Conservation (phyloP, 2,329 filamentous ascomycete species). For the Colletotrichum sp. region DNA sequence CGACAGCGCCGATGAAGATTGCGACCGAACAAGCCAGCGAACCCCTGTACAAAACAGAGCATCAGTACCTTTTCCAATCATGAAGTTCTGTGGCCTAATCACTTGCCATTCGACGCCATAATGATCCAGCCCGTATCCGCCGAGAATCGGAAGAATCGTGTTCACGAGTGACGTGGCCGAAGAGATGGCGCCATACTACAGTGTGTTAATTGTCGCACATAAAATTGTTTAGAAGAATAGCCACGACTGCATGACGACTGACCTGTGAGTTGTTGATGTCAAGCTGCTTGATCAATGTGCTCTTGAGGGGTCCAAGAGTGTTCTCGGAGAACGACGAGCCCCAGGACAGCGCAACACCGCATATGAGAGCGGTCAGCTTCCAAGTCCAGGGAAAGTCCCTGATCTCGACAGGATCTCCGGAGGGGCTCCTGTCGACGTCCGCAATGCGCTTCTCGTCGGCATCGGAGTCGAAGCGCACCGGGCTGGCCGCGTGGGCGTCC, state of each 20-base stretch:
- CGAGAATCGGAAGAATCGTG: constrained; percentile 28
- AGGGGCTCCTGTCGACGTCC: not conserved
- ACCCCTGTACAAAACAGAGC: constrained; percentile 13
- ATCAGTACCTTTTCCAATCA: not conserved
- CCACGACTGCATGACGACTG: not conserved
- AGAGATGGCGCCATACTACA: constrained; percentile 27
- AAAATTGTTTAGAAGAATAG: not conserved
- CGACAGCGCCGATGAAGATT: constrained; percentile 26
- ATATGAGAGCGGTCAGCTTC: constrained; percentile 25
- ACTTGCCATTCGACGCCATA: constrained; percentile 29
- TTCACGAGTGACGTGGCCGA: constrained; percentile 29
- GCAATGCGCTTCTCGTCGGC: constrained; percentile 2
- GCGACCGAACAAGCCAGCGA: constrained; percentile 25
- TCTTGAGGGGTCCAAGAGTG: constrained; percentile 28
- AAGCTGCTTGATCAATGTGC: constrained; percentile 22
- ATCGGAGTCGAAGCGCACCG: not conserved
- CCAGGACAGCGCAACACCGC: constrained; percentile 27
- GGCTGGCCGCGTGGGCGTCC: not conserved
- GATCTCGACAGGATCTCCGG: not conserved
- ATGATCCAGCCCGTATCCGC: constrained; percentile 28
- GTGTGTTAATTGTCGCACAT: not conserved
- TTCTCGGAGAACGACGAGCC: constrained; percentile 30
- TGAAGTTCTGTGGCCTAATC: too few relatives aligned
- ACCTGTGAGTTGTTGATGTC: constrained; percentile 25
- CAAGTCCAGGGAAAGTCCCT: constrained; percentile 27